These are phyloP conservation scores for Trichoderma lentiforme DNA, from an alignment of 2,329 filamentous ascomycete genomes.

Conservation along the genomic window DNA sequence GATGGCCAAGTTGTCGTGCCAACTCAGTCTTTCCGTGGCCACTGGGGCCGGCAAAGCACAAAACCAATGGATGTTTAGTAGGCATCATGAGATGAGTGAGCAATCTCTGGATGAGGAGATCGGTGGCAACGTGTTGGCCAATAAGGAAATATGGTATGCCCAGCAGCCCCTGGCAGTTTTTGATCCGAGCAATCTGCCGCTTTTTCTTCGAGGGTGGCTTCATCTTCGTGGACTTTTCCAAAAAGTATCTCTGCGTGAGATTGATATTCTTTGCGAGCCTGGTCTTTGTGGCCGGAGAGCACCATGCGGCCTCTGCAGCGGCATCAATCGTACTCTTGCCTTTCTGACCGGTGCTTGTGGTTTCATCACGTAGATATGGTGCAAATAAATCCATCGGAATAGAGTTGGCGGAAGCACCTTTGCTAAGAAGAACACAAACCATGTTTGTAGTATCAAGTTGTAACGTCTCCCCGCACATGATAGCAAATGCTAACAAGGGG, in stretches of 20 bases:
- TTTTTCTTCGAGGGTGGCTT: slow-evolving; percentile 25
- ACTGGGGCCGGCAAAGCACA: slow-evolving; percentile 42
- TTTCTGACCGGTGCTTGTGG: background rate
- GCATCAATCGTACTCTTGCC: background rate
- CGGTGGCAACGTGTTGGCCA: slow-evolving; percentile 32
- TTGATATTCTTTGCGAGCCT: slow-evolving; percentile 28
- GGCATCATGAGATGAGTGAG: slow-evolving; percentile 11
- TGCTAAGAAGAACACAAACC: slow-evolving; percentile 14
- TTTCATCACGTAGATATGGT: background rate
- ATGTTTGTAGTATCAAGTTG: slow-evolving; percentile 10
- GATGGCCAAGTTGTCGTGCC: slow-evolving; percentile 38
- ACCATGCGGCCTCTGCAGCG: slow-evolving; percentile 22
- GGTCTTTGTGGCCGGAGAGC: slow-evolving; percentile 20
- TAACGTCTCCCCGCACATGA: slow-evolving; percentile 5
- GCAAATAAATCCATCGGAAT: slow-evolving; percentile 1
- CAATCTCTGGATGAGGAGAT: slow-evolving; percentile 24
- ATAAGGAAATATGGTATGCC: slow-evolving; percentile 35
- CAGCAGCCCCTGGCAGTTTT: slow-evolving; percentile 28
- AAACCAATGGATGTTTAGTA: background rate
- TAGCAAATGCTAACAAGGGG: slow-evolving; percentile 14
- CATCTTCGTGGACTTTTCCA: slow-evolving; percentile 27
- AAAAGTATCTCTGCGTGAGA: slow-evolving; percentile 33
- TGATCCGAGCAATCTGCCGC: slow-evolving; percentile 26
- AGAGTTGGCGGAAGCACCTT: background rate
- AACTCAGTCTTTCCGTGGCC: slow-evolving; percentile 51